Evolutionary conservation across 2,329 filamentous ascomycete genomes (phyloP).

Genomic region (Botrytis byssoidea): DNA sequence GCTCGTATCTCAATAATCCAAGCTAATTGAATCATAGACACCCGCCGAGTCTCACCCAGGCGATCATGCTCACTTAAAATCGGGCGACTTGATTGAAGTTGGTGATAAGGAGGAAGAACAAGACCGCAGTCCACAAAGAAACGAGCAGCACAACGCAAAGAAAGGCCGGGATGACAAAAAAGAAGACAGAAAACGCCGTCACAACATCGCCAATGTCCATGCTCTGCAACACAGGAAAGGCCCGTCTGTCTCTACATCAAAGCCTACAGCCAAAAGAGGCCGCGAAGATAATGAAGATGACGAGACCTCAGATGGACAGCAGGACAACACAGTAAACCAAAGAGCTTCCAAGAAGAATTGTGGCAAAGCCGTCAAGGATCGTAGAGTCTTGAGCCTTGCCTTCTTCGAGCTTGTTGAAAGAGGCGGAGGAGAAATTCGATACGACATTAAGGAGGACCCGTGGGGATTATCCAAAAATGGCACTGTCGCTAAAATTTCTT

Average conservation of each 20-base stretch:
- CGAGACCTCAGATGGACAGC: neutral
- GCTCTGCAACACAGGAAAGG: neutral
- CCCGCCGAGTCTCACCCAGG: neutral
- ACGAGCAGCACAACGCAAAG: neutral
- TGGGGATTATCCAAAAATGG: neutral
- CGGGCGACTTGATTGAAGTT: neutral
- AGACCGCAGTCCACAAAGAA: neutral
- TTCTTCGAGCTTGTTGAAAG: neutral
- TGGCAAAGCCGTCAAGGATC: neutral
- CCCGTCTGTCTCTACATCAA: neutral
- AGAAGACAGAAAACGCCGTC: neutral
- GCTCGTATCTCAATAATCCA: neutral
- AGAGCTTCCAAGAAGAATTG: neutral
- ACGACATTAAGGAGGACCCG: neutral
- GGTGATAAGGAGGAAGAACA: neutral
- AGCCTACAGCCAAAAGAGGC: neutral
- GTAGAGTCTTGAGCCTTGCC: neutral
- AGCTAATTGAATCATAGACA: neutral
- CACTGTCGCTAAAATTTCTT: neutral
- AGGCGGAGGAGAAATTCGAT: neutral
- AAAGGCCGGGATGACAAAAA: neutral
- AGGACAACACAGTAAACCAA: neutral
- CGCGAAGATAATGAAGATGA: neutral
- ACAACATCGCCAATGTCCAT: neutral
- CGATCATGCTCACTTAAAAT: neutral